Base-by-base conservation (phyloP, 257 asterid species). In the Nicotiana knightiana region DNA sequence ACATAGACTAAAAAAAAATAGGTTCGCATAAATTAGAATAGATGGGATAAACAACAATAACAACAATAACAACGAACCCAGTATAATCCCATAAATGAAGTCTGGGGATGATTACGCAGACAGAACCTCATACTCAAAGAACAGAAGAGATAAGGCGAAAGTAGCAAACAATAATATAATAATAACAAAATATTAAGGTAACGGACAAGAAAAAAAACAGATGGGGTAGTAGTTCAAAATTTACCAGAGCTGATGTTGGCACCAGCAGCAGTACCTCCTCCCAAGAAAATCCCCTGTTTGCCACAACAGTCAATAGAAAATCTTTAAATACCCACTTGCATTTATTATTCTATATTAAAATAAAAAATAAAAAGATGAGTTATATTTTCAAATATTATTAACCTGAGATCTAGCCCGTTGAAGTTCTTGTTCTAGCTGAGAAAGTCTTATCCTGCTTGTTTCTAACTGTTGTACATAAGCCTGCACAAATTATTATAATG, bases 401-500 rank as follows among this genome's bases (percentile, higher is more conserved):
- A 92, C 99, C 99, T 95, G 99, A 82, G 98, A 89, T 79, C 97
- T 91, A 81, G 98, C 94, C 89, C 97, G 86, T 73, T 92, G 97
- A 84, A 95, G 97, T 65, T 95, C 99, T 88, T 95, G 99, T 68
- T 95, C 99, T 67, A 95, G 90, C 89, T 95, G 99, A 79, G 96
- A 80, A 46, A 95, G 97, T 93, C 91, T 92, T 71, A 95, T 91
- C 85, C 97, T 91, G 86, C 99, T 93, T 82, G 99, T 88, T 87
- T 95, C 99, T 61, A 95, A 93, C 89, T 95, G 99, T 84, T 95
- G 98, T 65, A 95, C 99, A 86, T 95, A 95, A 73, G 96, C 98
- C 99, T 95, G 91, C 83, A 83, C 61, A 39, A 75, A 66, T 80
- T 2, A 55, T 80, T 1, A 55, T 30, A 26, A 26, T 26, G 7